Evolutionary conservation across 1,284 basidiomycete species (phyloP).

Genomic region (Boletellus deceptivus): DNA sequence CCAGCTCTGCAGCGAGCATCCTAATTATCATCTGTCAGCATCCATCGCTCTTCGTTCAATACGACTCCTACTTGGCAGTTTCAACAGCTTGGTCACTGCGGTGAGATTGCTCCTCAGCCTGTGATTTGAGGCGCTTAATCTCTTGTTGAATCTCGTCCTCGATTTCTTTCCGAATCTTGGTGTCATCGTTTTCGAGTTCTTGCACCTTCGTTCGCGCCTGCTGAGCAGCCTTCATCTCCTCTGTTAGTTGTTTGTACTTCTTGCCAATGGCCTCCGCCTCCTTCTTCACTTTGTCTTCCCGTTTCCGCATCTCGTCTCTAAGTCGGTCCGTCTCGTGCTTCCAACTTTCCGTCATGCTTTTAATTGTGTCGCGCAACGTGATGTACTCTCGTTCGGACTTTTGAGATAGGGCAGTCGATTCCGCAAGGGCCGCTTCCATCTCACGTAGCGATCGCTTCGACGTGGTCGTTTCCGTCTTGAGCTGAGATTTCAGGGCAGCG

Average conservation of each 20-base stretch:
- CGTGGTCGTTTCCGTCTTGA: slow-evolving; percentile 68
- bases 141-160: slow-evolving; percentile 49
- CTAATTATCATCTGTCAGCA: slow-evolving; percentile 34
- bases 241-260: slow-evolving; percentile 61
- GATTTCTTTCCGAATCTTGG: slow-evolving; percentile 47
- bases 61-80: slow-evolving; percentile 56
- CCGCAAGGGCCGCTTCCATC: slow-evolving; percentile 68
- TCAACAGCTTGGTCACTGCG: slow-evolving; percentile 55
- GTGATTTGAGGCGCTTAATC: slow-evolving; percentile 43
- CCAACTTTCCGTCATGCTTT: slow-evolving; percentile 65
- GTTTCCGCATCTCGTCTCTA: slow-evolving; percentile 64
- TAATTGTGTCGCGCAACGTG: slow-evolving; percentile 70
- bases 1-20: slow-evolving; percentile 56
- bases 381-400: slow-evolving; percentile 78
- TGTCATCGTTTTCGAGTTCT: slow-evolving; percentile 41
- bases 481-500: slow-evolving; percentile 57
- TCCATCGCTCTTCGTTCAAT: neutral
- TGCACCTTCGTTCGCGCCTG: slow-evolving; percentile 38
- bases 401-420: slow-evolving; percentile 72
- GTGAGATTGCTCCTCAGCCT: slow-evolving; percentile 52
- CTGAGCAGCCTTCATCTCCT: slow-evolving; percentile 55
- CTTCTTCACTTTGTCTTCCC: slow-evolving; percentile 61
- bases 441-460: slow-evolving; percentile 74
- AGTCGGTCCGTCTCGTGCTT: slow-evolving; percentile 64
- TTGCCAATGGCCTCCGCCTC: slow-evolving; percentile 64